Conservation (phyloP, 371 early-diverging fungal genomes). For the Polyrhizophydium stewartii region DNA sequence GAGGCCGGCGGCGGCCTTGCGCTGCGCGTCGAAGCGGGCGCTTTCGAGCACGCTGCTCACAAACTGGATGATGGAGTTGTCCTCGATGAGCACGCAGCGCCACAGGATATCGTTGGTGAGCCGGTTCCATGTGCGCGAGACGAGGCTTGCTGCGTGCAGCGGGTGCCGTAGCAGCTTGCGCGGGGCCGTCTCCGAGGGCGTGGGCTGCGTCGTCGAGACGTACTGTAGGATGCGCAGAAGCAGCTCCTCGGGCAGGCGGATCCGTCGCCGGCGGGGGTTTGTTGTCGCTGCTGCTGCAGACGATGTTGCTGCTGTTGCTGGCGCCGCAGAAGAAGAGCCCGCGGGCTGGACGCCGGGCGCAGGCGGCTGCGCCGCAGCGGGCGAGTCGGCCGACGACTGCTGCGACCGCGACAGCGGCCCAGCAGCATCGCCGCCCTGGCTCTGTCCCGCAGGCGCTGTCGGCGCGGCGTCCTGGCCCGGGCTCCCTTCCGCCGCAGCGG, state of each 20-base stretch:
- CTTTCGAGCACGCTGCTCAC: neutral
- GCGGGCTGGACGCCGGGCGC: too few relatives aligned
- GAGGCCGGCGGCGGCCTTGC: too few relatives aligned
- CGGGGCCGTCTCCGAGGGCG: neutral
- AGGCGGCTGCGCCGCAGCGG: too few relatives aligned
- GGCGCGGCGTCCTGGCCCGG: too few relatives aligned
- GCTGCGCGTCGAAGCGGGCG: neutral
- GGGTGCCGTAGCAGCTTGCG: neutral
- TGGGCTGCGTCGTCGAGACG: neutral
- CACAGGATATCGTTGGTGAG: neutral
- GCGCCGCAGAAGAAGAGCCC: too few relatives aligned
- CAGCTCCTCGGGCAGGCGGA: neutral
- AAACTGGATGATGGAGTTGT: neutral
- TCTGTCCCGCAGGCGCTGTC: too few relatives aligned
- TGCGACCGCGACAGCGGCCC: too few relatives aligned
- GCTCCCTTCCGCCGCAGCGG: too few relatives aligned
- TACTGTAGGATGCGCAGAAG: neutral
- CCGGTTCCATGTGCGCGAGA: conserved; percentile 3
- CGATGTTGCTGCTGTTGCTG: neutral
- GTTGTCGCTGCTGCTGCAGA: neutral
- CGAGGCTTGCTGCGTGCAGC: neutral
- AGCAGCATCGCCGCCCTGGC: too few relatives aligned
- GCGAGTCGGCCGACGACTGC: too few relatives aligned
- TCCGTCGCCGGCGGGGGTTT: neutral
- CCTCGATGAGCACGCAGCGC: neutral